phyloP scores from a whole-genome alignment of 2,329 filamentous ascomycete species.

The Clarireedia paspali region DNA sequence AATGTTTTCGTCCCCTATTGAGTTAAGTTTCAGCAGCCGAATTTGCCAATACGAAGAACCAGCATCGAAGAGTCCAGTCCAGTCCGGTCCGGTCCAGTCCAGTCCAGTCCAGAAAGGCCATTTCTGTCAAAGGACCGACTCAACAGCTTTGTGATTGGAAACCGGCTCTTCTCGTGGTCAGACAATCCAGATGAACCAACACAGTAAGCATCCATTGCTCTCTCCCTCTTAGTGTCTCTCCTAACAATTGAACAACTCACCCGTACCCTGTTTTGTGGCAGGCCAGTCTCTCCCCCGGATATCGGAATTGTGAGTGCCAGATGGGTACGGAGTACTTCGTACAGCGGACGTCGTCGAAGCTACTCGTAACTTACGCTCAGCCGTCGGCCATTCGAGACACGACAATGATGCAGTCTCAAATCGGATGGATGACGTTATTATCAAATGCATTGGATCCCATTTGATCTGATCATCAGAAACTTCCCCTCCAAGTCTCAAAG shows the following conservation, averaged over 20 bases:
- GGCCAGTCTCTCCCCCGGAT: too few species aligned
- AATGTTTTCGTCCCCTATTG: too few species aligned
- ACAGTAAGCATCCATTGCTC: background rate
- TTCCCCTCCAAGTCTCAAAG: slow-evolving; percentile 3
- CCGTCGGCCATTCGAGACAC: background rate
- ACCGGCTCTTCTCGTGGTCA: background rate
- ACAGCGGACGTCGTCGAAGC: too few species aligned
- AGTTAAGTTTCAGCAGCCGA: background rate
- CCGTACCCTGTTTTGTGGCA: too few species aligned
- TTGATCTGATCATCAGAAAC: slow-evolving; percentile 7
- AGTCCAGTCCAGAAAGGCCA: background rate
- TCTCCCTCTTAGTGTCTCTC: background rate
- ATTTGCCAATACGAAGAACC: background rate
- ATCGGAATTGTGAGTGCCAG: too few species aligned
- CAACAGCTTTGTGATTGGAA: background rate
- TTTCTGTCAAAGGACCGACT: background rate
- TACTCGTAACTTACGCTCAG: too few species aligned
- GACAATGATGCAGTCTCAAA: background rate
- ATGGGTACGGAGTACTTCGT: too few species aligned
- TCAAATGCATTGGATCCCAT: slow-evolving; percentile 4
- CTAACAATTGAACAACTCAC: background rate
- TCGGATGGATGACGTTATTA: slow-evolving; percentile 4
- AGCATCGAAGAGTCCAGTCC: background rate
- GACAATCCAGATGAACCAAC: too few species aligned
- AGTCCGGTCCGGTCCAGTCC: background rate